phyloP scores from a whole-genome alignment of 1,284 basidiomycete species.

The Ustilago lituana region DNA sequence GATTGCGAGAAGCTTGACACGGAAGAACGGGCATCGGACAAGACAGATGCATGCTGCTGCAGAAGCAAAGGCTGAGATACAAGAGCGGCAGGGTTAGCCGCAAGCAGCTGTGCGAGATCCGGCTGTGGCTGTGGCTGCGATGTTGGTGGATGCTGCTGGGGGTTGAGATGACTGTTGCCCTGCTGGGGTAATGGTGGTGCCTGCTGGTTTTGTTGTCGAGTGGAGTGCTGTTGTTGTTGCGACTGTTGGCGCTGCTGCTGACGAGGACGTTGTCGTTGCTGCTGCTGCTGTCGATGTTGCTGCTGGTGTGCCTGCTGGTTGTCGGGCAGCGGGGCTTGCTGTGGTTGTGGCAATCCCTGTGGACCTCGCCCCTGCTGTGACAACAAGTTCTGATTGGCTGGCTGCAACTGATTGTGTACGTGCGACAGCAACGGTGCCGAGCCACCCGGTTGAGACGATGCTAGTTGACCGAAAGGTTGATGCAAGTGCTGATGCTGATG shows the following conservation, averaged over 20 bases:
- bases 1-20: conserved; percentile 32
- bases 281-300: conserved; percentile 13
- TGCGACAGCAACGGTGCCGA: conserved; percentile 26
- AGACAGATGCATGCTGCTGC: conserved; percentile 38
- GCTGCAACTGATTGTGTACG: conserved; percentile 30
- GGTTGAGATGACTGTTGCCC: conserved; percentile 13
- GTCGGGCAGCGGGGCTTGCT: conserved; percentile 1
- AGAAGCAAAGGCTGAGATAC: conserved; percentile 17
- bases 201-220: conserved; percentile 18
- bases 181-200: conserved; percentile 4
- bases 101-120: conserved; percentile 28
- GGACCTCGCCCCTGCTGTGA: conserved; percentile 13
- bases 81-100: conserved; percentile 1
- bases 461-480: conserved; percentile 23
- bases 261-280: conserved; percentile 10
- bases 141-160: conserved; percentile 7
- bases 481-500: conserved; percentile 35
- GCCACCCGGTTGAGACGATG: conserved; percentile 23
- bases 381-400: conserved; percentile 7
- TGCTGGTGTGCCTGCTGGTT: neutral
- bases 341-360: conserved; percentile 6
- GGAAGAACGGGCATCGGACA: conserved; percentile 25
- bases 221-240: conserved; percentile 8
- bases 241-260: conserved; percentile 23
- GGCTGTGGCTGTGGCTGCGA: conserved; percentile 18